These are phyloP conservation scores for Salix suchowensis DNA, from an alignment of 345 rosid genomes.

Conservation along the genomic window DNA sequence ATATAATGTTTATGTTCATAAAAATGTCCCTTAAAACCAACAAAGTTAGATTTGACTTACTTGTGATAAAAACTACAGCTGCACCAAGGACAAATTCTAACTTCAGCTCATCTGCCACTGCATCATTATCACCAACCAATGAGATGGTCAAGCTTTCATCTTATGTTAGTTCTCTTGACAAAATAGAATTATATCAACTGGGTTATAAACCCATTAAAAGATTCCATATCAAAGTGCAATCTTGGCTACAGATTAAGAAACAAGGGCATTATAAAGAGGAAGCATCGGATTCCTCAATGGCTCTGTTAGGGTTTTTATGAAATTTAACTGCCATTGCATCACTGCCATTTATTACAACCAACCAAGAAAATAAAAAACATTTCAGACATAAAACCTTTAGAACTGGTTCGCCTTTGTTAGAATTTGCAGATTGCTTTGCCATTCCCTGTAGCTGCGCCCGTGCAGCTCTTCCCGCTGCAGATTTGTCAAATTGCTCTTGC, in stretches of 20 bases:
- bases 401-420: constrained; percentile 79
- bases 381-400: constrained; percentile 50
- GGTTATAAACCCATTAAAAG: background rate
- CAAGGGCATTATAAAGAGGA: background rate
- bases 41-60: constrained; percentile 11
- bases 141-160: constrained; percentile 9
- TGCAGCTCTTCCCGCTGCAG: constrained; percentile 93
- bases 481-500: constrained; percentile 77
- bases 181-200: constrained; percentile 1
- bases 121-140: constrained; percentile 28
- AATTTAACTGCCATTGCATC: background rate
- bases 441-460: constrained; percentile 62
- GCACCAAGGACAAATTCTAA: constrained; percentile 1
- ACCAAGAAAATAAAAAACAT: no score
- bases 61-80: constrained; percentile 8
- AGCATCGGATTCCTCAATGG: background rate
- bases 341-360: background rate
- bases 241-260: background rate
- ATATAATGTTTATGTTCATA: constrained; percentile 1
- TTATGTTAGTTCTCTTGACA: background rate
- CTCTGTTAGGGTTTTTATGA: background rate
- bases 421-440: constrained; percentile 70
- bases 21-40: background rate
- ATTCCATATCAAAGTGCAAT: background rate
- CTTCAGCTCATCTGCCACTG: constrained; percentile 65